These are phyloP conservation scores for Myriangium duriaei DNA, from an alignment of 2,329 filamentous ascomycete species.

Conservation along the genomic window DNA sequence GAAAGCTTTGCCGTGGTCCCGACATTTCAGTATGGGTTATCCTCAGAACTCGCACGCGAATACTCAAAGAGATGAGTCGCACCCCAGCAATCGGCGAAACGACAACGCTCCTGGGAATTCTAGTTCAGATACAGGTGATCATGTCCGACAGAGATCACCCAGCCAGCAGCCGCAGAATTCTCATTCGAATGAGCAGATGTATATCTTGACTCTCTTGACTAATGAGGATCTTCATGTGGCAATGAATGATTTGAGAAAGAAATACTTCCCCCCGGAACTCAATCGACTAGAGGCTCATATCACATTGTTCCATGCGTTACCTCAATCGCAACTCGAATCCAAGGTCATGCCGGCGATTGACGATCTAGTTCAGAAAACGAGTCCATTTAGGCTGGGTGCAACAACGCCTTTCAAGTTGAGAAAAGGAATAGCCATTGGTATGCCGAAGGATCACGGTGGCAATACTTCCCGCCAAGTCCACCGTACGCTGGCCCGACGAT, in stretches of 20 bases:
- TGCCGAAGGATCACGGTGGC: conserved; percentile 21
- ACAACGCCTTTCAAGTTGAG: conserved; percentile 29
- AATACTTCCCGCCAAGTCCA: conserved; percentile 24
- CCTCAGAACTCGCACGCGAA: too few relatives aligned
- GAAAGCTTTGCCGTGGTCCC: too few relatives aligned
- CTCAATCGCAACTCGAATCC: conserved; percentile 26
- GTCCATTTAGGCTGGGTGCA: conserved; percentile 26
- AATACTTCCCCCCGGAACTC: conserved; percentile 30
- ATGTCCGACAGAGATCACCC: conserved; percentile 2
- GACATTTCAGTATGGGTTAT: too few relatives aligned
- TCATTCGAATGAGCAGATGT: conserved; percentile 14
- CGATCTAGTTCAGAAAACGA: conserved; percentile 19
- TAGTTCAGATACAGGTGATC: too few relatives aligned
- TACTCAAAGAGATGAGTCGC: too few relatives aligned
- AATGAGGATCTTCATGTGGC: conserved; percentile 26
- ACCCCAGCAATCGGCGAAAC: too few relatives aligned
- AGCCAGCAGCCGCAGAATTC: conserved; percentile 3
- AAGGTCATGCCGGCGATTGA: conserved; percentile 24
- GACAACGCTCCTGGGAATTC: too few relatives aligned
- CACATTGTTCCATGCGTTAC: conserved; percentile 35
- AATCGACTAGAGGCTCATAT: conserved; percentile 33
- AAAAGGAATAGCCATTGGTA: conserved; percentile 29
- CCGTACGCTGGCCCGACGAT: conserved; percentile 22
- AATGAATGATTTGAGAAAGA: conserved; percentile 27
- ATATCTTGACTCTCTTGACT: conserved; percentile 31